These are phyloP conservation scores for Ophiostoma piceae DNA, from an alignment of 2,329 filamentous ascomycete species.

Conservation along the genomic window DNA sequence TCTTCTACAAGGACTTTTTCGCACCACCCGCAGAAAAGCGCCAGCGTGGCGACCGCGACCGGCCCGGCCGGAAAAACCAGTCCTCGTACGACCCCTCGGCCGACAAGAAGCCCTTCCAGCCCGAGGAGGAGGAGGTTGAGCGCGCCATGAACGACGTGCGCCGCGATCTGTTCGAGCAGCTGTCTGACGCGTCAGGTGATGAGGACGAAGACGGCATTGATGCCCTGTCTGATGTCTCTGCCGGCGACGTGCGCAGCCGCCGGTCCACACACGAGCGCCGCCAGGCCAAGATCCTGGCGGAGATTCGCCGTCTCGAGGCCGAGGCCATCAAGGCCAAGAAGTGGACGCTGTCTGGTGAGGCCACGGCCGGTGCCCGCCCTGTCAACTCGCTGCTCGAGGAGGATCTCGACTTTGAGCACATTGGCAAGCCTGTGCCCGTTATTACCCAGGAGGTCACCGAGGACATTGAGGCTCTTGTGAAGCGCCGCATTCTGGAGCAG, in stretches of 20 bases:
- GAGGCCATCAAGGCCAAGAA: constrained; percentile 83
- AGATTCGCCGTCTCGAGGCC: constrained; percentile 86
- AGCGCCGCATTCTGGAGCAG: constrained; percentile 79
- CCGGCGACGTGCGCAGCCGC: constrained; percentile 65
- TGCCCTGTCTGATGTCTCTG: constrained; percentile 58
- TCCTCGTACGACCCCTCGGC: constrained; percentile 53
- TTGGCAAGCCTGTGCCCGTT: constrained; percentile 89
- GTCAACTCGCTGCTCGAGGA: constrained; percentile 89
- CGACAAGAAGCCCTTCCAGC: constrained; percentile 35
- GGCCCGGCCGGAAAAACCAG: constrained; percentile 41
- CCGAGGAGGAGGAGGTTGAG: constrained; percentile 64
- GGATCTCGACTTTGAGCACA: constrained; percentile 91
- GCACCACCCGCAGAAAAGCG: constrained; percentile 73
- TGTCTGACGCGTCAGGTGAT: constrained; percentile 50
- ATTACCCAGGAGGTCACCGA: constrained; percentile 89
- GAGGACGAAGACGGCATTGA: constrained; percentile 36
- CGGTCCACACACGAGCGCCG: constrained; percentile 80
- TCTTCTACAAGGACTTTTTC: constrained; percentile 92
- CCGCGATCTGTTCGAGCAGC: constrained; percentile 83
- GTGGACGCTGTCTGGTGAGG: constrained; percentile 88
- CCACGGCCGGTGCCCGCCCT: constrained; percentile 72
- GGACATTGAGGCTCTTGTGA: constrained; percentile 88
- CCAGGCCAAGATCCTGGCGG: constrained; percentile 77
- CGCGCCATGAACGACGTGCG: constrained; percentile 77
- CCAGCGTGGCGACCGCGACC: constrained; percentile 55